Base-by-base conservation (phyloP, 2,329 filamentous ascomycete genomes). In the Pseudogymnoascus sp. region DNA sequence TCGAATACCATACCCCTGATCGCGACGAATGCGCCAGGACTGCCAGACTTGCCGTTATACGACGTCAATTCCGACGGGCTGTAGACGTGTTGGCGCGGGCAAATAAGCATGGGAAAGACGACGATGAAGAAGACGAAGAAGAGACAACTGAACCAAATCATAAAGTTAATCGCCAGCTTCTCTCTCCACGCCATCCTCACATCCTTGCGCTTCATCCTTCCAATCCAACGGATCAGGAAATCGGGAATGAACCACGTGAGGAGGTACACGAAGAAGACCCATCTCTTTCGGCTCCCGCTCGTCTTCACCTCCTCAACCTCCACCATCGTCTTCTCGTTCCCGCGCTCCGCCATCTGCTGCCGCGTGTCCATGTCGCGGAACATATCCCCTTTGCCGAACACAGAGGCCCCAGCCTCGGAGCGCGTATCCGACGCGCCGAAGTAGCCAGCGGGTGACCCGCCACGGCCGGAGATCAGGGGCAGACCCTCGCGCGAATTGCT, bases 171-270 rank as follows among this genome's bases (percentile, higher is more conserved):
- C 62, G 95, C 93, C 64, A 99, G 75, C 81, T 99, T 99, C 72
- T 99, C 95, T 75, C 95, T 85, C 95, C 95, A 99, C 0, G 95
- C 95, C 85, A 97, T 90, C 21, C 95, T 89, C 7, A 99, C 91
- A 77, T 99, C 95, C 1, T 93, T 93, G 62, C 95, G 88, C 77
- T 96, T 96, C 95, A 99, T 99, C 18, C 93, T 89, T 28, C 95
- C 95, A 64, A 97, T 72, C 65, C 82, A 88, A 12, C 84, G 84
- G 14, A 99, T 85, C 2, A 90, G 68, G 59, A 91, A 89, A 0
- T 93, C 97, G 0, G 95, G 95, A 68, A 97, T 95, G 89, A 90
- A 97, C 74, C 91, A 97, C 0, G 95, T 99, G 59, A 96, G 68
- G 0, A 84, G 83, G 92, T 93, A 97, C 2, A 95, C 90, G 42